Evolutionary conservation across 129 eudicot genomes (phyloP).

Genomic region (Artemisia tridentata): DNA sequence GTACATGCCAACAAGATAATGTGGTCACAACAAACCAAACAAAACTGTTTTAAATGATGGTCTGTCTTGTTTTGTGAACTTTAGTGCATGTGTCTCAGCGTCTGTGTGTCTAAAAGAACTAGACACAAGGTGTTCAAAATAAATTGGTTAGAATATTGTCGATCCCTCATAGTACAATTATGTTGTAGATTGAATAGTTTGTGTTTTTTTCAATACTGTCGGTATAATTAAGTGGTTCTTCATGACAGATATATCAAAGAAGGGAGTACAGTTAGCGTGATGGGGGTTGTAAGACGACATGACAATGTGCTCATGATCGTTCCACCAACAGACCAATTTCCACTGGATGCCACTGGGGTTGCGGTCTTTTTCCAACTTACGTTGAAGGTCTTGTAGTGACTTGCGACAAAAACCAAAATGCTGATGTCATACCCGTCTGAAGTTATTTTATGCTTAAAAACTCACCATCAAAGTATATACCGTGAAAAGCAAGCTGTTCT

Average conservation of each 20-base stretch:
- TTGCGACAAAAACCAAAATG: slow-evolving; percentile 72
- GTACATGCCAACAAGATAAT: no score
- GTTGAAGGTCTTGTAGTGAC: slow-evolving; percentile 86
- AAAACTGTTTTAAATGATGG: no score
- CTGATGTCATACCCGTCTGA: slow-evolving; percentile 85
- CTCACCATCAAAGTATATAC: slow-evolving; percentile 13
- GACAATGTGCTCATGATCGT: slow-evolving; percentile 92
- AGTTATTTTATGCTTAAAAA: slow-evolving; percentile 17
- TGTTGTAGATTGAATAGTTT: neutral
- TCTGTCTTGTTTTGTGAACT: no score
- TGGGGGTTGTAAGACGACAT: slow-evolving; percentile 86
- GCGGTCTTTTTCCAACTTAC: slow-evolving; percentile 84
- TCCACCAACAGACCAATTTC: slow-evolving; percentile 81
- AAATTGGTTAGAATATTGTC: no score
- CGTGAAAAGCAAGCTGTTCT: neutral
- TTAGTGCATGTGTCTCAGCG: no score
- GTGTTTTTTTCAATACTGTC: neutral
- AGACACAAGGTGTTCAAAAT: no score
- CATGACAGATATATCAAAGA: slow-evolving; percentile 79
- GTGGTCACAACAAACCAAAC: no score
- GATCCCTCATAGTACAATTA: no score
- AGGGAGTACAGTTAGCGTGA: slow-evolving; percentile 93
- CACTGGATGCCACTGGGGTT: slow-evolving; percentile 77
- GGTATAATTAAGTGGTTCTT: neutral
- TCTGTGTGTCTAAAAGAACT: no score